Evolutionary conservation across 768 basidiomycete genomes (phyloP).

Genomic region (Ephemerocybe angulata): DNA sequence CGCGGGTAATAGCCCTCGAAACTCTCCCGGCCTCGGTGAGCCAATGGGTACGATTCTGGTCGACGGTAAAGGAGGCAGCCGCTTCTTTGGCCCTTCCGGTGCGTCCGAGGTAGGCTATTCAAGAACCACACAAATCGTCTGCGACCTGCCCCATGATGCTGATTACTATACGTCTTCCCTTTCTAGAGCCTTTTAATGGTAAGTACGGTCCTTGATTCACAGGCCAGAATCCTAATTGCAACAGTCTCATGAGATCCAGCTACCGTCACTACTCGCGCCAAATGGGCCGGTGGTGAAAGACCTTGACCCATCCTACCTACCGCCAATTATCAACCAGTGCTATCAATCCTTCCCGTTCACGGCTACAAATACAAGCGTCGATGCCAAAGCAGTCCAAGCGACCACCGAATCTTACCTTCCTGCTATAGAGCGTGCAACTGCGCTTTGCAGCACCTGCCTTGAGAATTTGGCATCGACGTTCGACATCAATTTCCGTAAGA

Average conservation of each 20-base stretch:
- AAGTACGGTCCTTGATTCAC: constrained; percentile 14
- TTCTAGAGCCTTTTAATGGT: constrained; percentile 43
- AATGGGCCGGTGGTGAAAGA: constrained; percentile 25
- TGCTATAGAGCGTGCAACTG: constrained; percentile 36
- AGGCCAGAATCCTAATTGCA: neutral
- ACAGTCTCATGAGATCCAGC: constrained; percentile 6
- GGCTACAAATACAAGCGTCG: constrained; percentile 33
- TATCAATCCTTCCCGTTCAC: constrained; percentile 44
- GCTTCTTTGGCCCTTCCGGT: constrained; percentile 47
- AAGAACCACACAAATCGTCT: constrained; percentile 10
- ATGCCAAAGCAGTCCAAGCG: constrained; percentile 29
- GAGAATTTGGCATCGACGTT: constrained; percentile 52
- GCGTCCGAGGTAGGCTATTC: constrained; percentile 40
- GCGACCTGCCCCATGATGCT: constrained; percentile 2
- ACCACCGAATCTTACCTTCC: constrained; percentile 47
- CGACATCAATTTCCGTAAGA: constrained; percentile 43
- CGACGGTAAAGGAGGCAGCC: constrained; percentile 35
- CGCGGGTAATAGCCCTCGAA: constrained; percentile 14
- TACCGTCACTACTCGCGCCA: constrained; percentile 1
- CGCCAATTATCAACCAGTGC: constrained; percentile 40
- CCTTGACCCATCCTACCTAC: constrained; percentile 42
- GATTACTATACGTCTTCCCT: constrained; percentile 5
- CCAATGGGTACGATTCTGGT: constrained; percentile 44
- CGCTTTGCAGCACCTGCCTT: constrained; percentile 44
- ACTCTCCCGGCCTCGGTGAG: constrained; percentile 27